These are phyloP conservation scores for Lagenidium giganteum DNA, from an alignment of 352 stramenopile genomes.

Conservation along the genomic window DNA sequence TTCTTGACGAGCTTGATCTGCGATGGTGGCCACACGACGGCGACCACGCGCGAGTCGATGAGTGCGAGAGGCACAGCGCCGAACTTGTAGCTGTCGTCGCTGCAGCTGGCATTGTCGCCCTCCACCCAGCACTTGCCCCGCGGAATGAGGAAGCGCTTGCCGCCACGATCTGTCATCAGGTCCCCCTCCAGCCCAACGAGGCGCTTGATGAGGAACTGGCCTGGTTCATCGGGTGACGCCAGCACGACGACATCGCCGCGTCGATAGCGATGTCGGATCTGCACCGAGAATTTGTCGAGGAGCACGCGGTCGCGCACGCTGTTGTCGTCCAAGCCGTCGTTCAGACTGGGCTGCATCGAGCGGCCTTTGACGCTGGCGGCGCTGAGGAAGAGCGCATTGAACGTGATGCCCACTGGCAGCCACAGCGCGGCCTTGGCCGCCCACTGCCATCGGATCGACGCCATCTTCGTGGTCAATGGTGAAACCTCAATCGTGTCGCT, in stretches of 20 bases:
- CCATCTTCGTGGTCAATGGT: too few relatives aligned
- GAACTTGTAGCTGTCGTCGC: conserved; percentile 60
- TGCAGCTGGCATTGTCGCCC: conserved; percentile 56
- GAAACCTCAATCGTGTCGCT: too few relatives aligned
- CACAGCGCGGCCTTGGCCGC: conserved; percentile 43
- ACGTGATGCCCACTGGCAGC: conserved; percentile 58
- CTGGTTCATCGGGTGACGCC: conserved; percentile 40
- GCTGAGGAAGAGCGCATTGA: conserved; percentile 58
- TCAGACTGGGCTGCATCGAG: conserved; percentile 70
- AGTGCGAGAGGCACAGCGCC: conserved; percentile 60
- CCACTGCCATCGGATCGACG: conserved; percentile 39
- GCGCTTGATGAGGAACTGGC: conserved; percentile 56
- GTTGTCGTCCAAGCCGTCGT: conserved; percentile 48
- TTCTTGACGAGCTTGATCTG: conserved; percentile 42
- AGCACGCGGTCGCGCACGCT: conserved; percentile 56
- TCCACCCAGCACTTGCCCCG: conserved; percentile 74
- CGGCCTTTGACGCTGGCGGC: conserved; percentile 55
- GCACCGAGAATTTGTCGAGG: conserved; percentile 72
- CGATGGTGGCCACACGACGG: conserved; percentile 53
- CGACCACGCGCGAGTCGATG: conserved; percentile 57
- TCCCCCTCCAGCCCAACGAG: conserved; percentile 61
- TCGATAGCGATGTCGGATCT: conserved; percentile 40
- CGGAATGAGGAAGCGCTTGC: too few relatives aligned
- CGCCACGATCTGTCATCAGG: conserved; percentile 44
- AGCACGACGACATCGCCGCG: conserved; percentile 68